phyloP scores from a whole-genome alignment of 2,329 filamentous ascomycete species.

The Aspergillus amoenus region DNA sequence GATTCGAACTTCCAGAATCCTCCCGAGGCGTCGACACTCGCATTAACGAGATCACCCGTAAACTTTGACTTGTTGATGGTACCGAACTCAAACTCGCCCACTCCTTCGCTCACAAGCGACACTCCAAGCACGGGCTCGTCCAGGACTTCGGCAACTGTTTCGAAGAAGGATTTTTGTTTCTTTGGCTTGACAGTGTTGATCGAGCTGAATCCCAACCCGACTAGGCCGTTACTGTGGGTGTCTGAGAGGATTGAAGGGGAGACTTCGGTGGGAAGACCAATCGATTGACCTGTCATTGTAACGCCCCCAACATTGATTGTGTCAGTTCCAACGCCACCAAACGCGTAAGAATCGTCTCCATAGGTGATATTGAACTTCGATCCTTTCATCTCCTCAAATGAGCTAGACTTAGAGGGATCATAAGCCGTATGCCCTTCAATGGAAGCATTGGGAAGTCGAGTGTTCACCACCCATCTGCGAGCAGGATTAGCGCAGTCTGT shows the following conservation, averaged over 20 bases:
- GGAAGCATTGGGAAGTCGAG: conserved; percentile 48
- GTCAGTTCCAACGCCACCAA: conserved; percentile 66
- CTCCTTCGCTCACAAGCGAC: conserved; percentile 59
- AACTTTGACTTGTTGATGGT: conserved; percentile 65
- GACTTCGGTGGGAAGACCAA: conserved; percentile 64
- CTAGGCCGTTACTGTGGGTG: conserved; percentile 64
- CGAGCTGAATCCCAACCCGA: conserved; percentile 65
- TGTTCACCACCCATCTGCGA: conserved; percentile 67
- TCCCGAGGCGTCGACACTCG: conserved; percentile 58
- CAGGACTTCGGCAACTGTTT: conserved; percentile 63
- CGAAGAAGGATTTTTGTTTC: conserved; percentile 70
- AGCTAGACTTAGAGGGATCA: conserved; percentile 53
- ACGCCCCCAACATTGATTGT: conserved; percentile 66
- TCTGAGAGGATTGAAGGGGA: conserved; percentile 60
- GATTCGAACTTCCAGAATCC: conserved; percentile 71
- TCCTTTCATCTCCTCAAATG: conserved; percentile 50
- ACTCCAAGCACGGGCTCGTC: conserved; percentile 69
- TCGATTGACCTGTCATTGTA: conserved; percentile 60
- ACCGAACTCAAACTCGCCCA: conserved; percentile 73
- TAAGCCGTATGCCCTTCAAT: conserved; percentile 56
- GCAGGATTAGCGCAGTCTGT: background rate
- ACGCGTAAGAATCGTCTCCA: conserved; percentile 64
- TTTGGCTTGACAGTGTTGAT: conserved; percentile 65
- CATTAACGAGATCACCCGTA: conserved; percentile 61
- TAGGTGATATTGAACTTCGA: conserved; percentile 65